Percentiles rank a stretch among this genome's conserved stretches.
Conservation (phyloP, 148 eudicot genomes). For the Amaranthus cruentus region DNA sequence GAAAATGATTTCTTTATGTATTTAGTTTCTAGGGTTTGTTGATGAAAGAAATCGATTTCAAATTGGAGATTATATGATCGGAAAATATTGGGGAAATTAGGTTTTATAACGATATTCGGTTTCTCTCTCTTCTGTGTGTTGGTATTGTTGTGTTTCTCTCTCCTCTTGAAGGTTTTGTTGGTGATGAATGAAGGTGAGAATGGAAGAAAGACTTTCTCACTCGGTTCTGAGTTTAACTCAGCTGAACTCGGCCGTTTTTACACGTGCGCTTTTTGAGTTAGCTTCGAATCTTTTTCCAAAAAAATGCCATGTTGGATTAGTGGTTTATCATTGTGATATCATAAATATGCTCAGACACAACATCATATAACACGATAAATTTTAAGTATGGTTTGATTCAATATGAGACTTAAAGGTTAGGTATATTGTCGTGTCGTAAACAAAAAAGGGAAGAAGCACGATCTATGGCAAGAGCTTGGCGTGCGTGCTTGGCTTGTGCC, state of each 20-base stretch:
- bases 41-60: neutral
- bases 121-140: neutral
- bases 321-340: too few relatives aligned
- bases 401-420: too few relatives aligned
- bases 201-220: neutral
- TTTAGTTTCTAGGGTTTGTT: constrained; percentile 16
- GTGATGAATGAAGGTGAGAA: neutral
- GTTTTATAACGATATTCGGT: neutral
- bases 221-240: neutral
- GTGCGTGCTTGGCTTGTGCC: too few relatives aligned
- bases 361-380: too few relatives aligned
- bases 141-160: neutral
- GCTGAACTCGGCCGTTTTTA: constrained; percentile 16
- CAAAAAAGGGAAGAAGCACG: too few relatives aligned
- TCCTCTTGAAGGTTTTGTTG: neutral
- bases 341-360: too few relatives aligned
- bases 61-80: constrained; percentile 3
- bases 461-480: too few relatives aligned
- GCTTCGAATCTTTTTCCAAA: neutral
- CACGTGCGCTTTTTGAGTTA: constrained; percentile 7
- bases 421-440: too few relatives aligned
- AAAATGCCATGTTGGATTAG: neutral
- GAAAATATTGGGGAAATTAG: neutral
- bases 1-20: neutral
- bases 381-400: too few relatives aligned